Base-by-base conservation (phyloP, 2,329 filamentous ascomycete genomes). In the Curvularia lunata region DNA sequence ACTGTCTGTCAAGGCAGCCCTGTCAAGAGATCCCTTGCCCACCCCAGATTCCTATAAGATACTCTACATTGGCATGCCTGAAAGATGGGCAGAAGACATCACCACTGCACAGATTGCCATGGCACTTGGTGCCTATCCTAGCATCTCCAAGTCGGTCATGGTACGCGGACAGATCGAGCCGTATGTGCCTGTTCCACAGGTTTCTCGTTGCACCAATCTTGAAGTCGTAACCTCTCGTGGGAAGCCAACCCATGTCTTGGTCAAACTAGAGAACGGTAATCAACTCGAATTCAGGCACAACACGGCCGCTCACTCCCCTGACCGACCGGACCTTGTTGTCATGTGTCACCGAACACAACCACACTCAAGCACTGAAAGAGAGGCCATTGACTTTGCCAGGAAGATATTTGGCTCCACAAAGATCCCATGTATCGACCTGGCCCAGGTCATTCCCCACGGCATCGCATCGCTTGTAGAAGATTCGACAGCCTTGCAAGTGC, bases 121-220 rank as follows among this genome's bases (percentile, higher is more conserved):
- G 25, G 73, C 74, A 23, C 68, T 77, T 38, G 62, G 65, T 48
- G 67, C 72, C 12, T 67, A 69, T 32, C 69, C 71, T 46, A 65
- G 67, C 48, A 63, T 67, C 10, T 75, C 74, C 37, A 66, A 73
- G 57, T 76, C 72, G 53, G 70, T 72, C 49, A 70, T 75, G 65
- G 71, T 76, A 19, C 68, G 67, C 51, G 69, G 74, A 25, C 69
- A 73, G 55, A 65, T 76, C 51, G 70, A 75, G 55, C 68, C 68
- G 4, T 69, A 69, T 25, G 67, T 67, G 46, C 67, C 69, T 12
- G 65, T 74, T 28, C 64, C 76, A 10, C 62, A 72, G 45, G 61
- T 68, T 25, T 67, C 73, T 54, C 68, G 68, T 41, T 75, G 72
- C 57, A 61, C 50, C 25, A 50, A 64, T 6, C 54, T 70, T n/a